Evolutionary conservation across 176 grass and related monocot genomes (phyloP).

Genomic region (Tillandsia fasciculata): DNA sequence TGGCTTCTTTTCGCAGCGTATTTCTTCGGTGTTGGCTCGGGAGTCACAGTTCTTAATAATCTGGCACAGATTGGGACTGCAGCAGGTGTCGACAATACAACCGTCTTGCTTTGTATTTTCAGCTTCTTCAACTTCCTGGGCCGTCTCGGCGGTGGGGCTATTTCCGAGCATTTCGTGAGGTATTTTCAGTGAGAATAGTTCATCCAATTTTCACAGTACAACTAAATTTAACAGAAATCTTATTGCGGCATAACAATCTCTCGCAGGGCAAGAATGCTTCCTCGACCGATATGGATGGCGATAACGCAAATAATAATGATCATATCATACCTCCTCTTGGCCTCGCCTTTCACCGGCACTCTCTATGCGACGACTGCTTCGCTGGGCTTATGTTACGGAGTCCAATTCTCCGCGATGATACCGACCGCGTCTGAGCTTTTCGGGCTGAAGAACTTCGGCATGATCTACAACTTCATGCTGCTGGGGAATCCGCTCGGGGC

Average conservation of each 20-base stretch:
- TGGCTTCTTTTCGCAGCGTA: slow-evolving; percentile 83
- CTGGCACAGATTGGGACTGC: slow-evolving; percentile 87
- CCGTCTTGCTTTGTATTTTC: slow-evolving; percentile 66
- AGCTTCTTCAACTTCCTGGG: slow-evolving; percentile 94
- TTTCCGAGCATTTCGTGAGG: slow-evolving; percentile 84
- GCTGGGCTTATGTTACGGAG: slow-evolving; percentile 66
- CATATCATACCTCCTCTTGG: slow-evolving; percentile 65
- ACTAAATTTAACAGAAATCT: not conserved
- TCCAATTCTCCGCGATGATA: slow-evolving; percentile 63
- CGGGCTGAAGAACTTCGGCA: slow-evolving; percentile 77
- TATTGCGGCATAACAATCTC: not conserved
- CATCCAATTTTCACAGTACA: not conserved
- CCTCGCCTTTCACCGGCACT: slow-evolving; percentile 28
- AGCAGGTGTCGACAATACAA: slow-evolving; percentile 59
- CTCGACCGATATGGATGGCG: slow-evolving; percentile 47
- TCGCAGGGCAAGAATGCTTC: slow-evolving; percentile 70
- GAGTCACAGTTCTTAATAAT: slow-evolving; percentile 86
- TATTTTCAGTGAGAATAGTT: slow-evolving; percentile 9
- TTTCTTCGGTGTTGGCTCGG: slow-evolving; percentile 77
- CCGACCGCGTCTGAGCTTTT: slow-evolving; percentile 84
- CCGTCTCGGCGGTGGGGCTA: slow-evolving; percentile 62
- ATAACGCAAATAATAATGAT: slow-evolving; percentile 78
- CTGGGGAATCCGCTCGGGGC: slow-evolving; percentile 67
- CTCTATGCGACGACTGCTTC: slow-evolving; percentile 45
- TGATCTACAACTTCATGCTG: slow-evolving; percentile 71